These are phyloP conservation scores for Poronia punctata DNA, from an alignment of 495 filamentous ascomycete species.

Conservation along the genomic window DNA sequence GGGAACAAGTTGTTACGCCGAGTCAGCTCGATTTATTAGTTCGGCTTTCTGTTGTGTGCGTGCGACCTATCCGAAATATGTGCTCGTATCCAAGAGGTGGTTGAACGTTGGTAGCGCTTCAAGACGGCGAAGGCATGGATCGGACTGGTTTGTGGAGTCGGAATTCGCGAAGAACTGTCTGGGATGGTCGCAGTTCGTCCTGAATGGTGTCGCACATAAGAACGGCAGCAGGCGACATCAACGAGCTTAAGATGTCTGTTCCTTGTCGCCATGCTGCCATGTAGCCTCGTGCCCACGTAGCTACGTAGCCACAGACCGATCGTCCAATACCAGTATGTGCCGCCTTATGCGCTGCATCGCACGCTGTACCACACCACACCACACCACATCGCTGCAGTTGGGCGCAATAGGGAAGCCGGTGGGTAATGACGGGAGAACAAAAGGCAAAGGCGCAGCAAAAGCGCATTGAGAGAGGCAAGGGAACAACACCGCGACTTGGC, in stretches of 20 bases:
- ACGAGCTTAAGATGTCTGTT: slow-evolving; percentile 1
- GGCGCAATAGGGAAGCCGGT: slow-evolving; percentile 10
- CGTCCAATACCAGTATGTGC: too few species aligned
- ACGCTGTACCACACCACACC: slow-evolving; percentile 6
- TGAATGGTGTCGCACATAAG: slow-evolving; percentile 7
- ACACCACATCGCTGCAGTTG: slow-evolving; percentile 9
- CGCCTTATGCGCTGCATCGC: slow-evolving; percentile 1
- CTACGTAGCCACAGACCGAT: too few species aligned
- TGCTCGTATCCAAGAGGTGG: too few species aligned
- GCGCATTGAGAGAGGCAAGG: slow-evolving; percentile 14
- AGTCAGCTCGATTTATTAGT: too few species aligned
- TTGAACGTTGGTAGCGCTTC: too few species aligned
- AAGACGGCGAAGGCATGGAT: too few species aligned
- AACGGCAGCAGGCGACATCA: slow-evolving; percentile 2
- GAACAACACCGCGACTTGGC: too few species aligned
- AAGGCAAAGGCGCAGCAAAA: neutral
- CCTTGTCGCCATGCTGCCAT: slow-evolving; percentile 1
- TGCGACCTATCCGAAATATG: too few species aligned
- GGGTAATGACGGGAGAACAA: slow-evolving; percentile 13
- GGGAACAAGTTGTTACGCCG: too few species aligned
- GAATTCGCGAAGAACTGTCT: neutral
- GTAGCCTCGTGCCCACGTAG: too few species aligned
- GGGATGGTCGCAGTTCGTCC: slow-evolving; percentile 2
- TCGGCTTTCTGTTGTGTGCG: too few species aligned
- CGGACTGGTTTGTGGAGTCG: too few species aligned